Evolutionary conservation across 345 rosid species (phyloP), one percentile per base, ranked within the genome.

Genomic region (Bruguiera sexangula): DNA sequence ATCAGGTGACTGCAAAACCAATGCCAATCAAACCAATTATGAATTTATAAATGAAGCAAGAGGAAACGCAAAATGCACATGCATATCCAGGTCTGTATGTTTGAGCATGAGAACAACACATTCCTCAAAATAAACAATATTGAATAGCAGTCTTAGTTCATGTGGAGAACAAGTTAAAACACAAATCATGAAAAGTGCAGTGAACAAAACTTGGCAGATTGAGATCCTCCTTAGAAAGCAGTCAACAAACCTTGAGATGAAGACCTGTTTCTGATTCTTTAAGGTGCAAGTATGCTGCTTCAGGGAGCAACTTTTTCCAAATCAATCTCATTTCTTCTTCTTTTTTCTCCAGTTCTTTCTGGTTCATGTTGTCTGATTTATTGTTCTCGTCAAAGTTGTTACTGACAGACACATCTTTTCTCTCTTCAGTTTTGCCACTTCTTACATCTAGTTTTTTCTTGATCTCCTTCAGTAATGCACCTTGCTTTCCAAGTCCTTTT

Each of bases 401-500:
- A 71, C 76, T 79, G 8, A 71, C 37, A 69, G 87, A 75, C 80
- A 82, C 78, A 56, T 85, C 91, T 66, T 79, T 91, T 36, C 83
- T 83, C 58, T 75, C 85, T 71, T 91, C 98, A 73, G 68, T 69
- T 80, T 88, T 91, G 84, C 73, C 69, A 65, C 75, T 80, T 83
- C 76, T 86, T 76, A 63, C 84, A 83, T 92, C 92, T n/a, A 75
- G 78, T 78, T 84, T 95, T 84, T 83, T 95, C 84, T 87, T 95
- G 20, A 95, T 85, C 72, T 91, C 97, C 88, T 86, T 92, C 7
- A 95, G 83, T 76, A 92, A 80, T 63, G 86, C 96, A 65, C 97
- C 96, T 82, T 87, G 99, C 87, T 95, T 95, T 67, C 97, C 97
- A 58, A 95, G 96, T 79, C 99, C 99, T 88, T 88, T 90, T 52